Percentiles rank a stretch among this genome's conserved stretches.
These are phyloP conservation scores for Ulota crispa DNA, from an alignment of 225 moss, liverwort and hornwort species.

Conservation along the genomic window DNA sequence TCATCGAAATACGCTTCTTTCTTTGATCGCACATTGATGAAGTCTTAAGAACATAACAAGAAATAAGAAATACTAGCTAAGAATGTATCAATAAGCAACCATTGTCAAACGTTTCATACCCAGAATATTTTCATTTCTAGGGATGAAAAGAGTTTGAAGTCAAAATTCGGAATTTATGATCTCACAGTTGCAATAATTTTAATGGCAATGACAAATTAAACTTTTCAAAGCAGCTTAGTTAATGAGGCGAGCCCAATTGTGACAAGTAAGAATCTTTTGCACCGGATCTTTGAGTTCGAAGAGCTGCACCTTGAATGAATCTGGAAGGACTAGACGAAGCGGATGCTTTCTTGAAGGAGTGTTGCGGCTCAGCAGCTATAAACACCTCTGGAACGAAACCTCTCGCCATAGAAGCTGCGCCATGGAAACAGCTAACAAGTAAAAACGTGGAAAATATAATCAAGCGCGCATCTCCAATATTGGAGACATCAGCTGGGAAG, in stretches of 20 bases:
- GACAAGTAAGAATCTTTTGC: neutral
- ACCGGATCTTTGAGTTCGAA: neutral
- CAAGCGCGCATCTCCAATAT: neutral
- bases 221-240: neutral
- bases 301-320: conserved; percentile 25
- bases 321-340: conserved; percentile 20
- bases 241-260: neutral
- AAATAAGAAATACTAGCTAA: neutral
- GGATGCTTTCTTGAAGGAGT: conserved; percentile 20
- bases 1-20: neutral
- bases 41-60: neutral
- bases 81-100: neutral
- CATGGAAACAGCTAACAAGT: neutral
- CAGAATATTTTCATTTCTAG: neutral
- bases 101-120: neutral
- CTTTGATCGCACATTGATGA: neutral
- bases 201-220: neutral
- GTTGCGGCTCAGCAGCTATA: conserved; percentile 17
- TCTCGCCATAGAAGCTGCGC: conserved; percentile 18
- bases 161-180: neutral
- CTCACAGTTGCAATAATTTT: neutral
- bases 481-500: neutral
- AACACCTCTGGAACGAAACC: conserved; percentile 14
- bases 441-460: neutral
- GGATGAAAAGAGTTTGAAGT: neutral